Conservation (phyloP, 1,284 basidiomycete genomes). For the Peniophora sp. region DNA sequence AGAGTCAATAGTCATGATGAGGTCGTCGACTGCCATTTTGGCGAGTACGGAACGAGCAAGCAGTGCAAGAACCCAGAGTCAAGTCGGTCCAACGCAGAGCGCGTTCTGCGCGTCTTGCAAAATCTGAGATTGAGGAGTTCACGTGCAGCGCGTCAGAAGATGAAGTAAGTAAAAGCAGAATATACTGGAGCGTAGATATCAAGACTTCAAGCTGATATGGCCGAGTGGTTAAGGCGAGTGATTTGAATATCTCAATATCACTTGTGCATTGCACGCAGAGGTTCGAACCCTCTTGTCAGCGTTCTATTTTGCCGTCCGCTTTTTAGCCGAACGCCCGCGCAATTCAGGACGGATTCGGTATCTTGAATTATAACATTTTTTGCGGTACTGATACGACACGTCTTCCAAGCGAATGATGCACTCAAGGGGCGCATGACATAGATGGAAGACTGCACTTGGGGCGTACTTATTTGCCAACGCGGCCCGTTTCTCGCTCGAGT, state of each 20-base stretch:
- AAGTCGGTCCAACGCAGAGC: background rate
- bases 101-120: background rate
- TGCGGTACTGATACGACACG: too few relatives aligned
- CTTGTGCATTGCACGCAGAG: slow-evolving; percentile 70
- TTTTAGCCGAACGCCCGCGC: too few relatives aligned
- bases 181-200: too few relatives aligned
- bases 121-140: background rate
- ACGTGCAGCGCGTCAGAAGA: background rate
- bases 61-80: background rate
- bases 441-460: too few relatives aligned
- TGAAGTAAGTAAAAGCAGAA: too few relatives aligned
- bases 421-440: too few relatives aligned
- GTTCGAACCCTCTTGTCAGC: slow-evolving; percentile 78
- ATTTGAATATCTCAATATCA: slow-evolving; percentile 62
- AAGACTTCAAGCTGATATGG: slow-evolving; percentile 49
- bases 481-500: too few relatives aligned
- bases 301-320: slow-evolving; percentile 29
- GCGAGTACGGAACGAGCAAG: background rate
- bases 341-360: too few relatives aligned
- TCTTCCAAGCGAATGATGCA: too few relatives aligned
- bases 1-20: slow-evolving; percentile 78
- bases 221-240: slow-evolving; percentile 81
- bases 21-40: slow-evolving; percentile 37
- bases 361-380: too few relatives aligned
- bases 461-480: too few relatives aligned